These are phyloP conservation scores for Trypanosoma cruzi DNA, from an alignment of 208 protist genomes.

Conservation along the genomic window DNA sequence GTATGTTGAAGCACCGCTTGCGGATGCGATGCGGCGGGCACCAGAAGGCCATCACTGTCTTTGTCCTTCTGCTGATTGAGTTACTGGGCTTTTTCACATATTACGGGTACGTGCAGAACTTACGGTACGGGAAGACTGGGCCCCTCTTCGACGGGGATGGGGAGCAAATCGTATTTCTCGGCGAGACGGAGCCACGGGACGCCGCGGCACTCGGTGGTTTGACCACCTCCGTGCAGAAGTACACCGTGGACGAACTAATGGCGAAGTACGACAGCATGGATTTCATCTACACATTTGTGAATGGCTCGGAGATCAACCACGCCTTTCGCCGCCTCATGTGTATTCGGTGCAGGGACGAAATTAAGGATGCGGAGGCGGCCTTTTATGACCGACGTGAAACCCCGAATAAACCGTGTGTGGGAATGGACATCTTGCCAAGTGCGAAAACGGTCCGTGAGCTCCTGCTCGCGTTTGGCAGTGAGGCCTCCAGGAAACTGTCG, in stretches of 20 bases:
- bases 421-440: background rate
- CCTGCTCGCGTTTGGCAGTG: background rate
- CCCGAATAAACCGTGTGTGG: background rate
- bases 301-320: conserved; percentile 89
- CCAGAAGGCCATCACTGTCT: conserved; percentile 3
- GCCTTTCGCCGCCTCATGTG: conserved; percentile 32
- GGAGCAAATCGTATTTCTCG: conserved; percentile 17
- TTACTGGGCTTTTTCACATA: background rate
- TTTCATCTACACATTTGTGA: conserved; percentile 97
- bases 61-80: conserved; percentile 10
- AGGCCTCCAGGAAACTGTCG: background rate
- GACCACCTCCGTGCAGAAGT: conserved; percentile 24
- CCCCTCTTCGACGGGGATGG: background rate
- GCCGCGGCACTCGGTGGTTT: conserved; percentile 35
- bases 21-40: background rate
- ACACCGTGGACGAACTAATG: conserved; percentile 38
- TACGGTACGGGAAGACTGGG: background rate
- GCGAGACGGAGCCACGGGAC: conserved; percentile 36
- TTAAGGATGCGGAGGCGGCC: conserved; percentile 6
- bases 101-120: background rate
- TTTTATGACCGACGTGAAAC: background rate
- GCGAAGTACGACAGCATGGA: conserved; percentile 57
- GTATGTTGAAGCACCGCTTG: background rate
- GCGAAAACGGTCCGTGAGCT: conserved; percentile 4
- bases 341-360: conserved; percentile 8